Evolutionary conservation across 352 stramenopile genomes (phyloP), one percentile per base, ranked within the genome.

Genomic region (Elongisporangium prolatum): DNA sequence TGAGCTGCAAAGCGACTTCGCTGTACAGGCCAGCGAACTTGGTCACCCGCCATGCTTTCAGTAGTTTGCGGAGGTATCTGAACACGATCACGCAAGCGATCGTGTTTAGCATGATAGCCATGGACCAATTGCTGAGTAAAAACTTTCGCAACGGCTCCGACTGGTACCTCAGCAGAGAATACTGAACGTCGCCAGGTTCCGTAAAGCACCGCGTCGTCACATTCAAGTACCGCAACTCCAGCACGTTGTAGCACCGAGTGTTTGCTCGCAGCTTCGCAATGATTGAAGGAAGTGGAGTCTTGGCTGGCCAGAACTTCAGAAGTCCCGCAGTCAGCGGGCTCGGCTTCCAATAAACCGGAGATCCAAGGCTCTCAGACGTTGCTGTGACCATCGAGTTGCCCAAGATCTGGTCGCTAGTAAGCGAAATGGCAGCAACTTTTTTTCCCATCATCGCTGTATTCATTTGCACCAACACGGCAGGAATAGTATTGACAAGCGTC

Each of bases 81-180:
- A 76, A 52, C 25, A 83, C 61, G 48, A 80, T 44, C 2, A 69
- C 58, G 18, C 71, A 55, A 16, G 71, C 71, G 51, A 83, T 75
- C 7, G 73, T 80, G 59, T 83, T 83, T 60, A 83, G 73, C 65
- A 78, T 65, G 21, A 78, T 48, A 4, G 60, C 54, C 58, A 78
- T 65, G 10, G 73, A 76, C 71, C 71, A 83, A 44, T 62, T 52
- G 18, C 60, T 63, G 51, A 76, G 58, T 38, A 83, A 76, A 38
- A 83, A 80, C 50, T 61, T 63, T 60, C 73, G 71, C 68, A 83
- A 64, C 21, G 34, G 22, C 57, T 80, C 70, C 7, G 63, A 59
- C 49, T 66, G 40, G 8, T 40, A 40, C 9, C 28, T 40, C 18
- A 68, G 47, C 40, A 6, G 6, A 16, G 53, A 16, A 9, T 34